A percentile compares a stretch with the other conserved stretches of the same genome.
Evolutionary conservation across 2,329 filamentous ascomycete species (phyloP).

Genomic region (Alternaria incomplexa): DNA sequence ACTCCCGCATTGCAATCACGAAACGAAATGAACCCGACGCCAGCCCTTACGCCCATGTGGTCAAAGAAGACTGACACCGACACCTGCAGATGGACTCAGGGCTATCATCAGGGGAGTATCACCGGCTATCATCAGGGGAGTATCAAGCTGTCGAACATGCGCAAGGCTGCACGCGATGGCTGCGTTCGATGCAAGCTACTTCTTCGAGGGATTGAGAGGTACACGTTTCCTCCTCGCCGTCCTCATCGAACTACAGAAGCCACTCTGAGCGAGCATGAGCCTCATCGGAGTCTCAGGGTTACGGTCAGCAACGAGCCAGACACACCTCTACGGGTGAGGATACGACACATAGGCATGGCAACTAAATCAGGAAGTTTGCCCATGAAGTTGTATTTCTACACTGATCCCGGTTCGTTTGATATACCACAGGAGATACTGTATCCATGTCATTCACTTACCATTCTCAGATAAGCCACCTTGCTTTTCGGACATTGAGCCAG

Average conservation of each 20-base stretch:
- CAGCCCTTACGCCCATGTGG: not conserved
- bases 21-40: fast-evolving
- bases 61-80: fast-evolving
- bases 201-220: not conserved
- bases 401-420: not conserved
- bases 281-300: too few species aligned
- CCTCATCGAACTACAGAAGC: not conserved
- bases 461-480: not conserved
- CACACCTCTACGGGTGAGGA: fast-evolving
- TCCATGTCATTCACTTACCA: not conserved
- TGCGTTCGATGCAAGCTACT: not conserved
- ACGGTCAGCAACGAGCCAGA: not conserved
- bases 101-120: too few species aligned
- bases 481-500: not conserved
- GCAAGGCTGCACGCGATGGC: not conserved
- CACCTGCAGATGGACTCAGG: not conserved
- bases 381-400: not conserved
- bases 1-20: not conserved
- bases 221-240: not conserved
- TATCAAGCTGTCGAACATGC: not conserved
- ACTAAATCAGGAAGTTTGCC: not conserved
- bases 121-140: too few species aligned
- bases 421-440: too few species aligned
- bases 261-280: not conserved
- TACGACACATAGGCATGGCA: not conserved